Percentiles rank a stretch among this genome's conserved stretches.
Evolutionary conservation across 1,284 basidiomycete species (phyloP).

Genomic region (Polyporus tsugae): DNA sequence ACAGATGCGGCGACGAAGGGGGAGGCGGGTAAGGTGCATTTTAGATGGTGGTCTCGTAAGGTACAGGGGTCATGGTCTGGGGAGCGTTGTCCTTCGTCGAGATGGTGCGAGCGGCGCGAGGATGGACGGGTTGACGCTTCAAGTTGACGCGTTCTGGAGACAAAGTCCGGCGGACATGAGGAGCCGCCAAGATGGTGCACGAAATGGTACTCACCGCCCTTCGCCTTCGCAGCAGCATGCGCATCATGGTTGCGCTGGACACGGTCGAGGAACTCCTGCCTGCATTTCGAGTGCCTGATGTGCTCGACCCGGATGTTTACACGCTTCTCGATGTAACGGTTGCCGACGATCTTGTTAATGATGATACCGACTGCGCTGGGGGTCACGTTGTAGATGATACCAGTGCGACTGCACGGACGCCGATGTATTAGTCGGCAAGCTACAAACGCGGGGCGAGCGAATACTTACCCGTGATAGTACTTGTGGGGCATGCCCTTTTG

Average conservation of each 20-base stretch:
- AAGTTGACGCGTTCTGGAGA: slow-evolving; percentile 80
- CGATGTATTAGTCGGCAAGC: slow-evolving; percentile 12
- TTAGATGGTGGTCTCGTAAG: slow-evolving; percentile 90
- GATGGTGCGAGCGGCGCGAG: slow-evolving; percentile 85
- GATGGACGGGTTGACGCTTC: slow-evolving; percentile 88
- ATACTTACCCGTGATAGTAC: slow-evolving; percentile 84
- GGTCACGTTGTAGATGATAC: slow-evolving; percentile 98
- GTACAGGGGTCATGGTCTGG: slow-evolving; percentile 92
- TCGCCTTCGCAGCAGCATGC: slow-evolving; percentile 87
- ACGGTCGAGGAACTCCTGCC: slow-evolving; percentile 97
- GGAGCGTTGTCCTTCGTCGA: slow-evolving; percentile 83
- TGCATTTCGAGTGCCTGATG: slow-evolving; percentile 97
- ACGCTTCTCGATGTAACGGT: slow-evolving; percentile 99
- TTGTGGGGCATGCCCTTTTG: slow-evolving; percentile 99
- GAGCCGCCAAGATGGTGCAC: slow-evolving; percentile 13
- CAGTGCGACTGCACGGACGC: slow-evolving; percentile 76
- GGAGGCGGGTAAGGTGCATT: slow-evolving; percentile 26
- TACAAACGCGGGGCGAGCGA: background rate
- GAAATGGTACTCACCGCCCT: slow-evolving; percentile 75
- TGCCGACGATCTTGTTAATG: slow-evolving; percentile 98
- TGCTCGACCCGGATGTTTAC: slow-evolving; percentile 99
- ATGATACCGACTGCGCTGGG: slow-evolving; percentile 96
- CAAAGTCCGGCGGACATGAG: background rate
- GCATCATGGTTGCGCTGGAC: slow-evolving; percentile 93
- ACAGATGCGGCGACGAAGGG: slow-evolving; percentile 26